Base-by-base conservation (phyloP, 768 basidiomycete genomes). In the Suillus alpinus region DNA sequence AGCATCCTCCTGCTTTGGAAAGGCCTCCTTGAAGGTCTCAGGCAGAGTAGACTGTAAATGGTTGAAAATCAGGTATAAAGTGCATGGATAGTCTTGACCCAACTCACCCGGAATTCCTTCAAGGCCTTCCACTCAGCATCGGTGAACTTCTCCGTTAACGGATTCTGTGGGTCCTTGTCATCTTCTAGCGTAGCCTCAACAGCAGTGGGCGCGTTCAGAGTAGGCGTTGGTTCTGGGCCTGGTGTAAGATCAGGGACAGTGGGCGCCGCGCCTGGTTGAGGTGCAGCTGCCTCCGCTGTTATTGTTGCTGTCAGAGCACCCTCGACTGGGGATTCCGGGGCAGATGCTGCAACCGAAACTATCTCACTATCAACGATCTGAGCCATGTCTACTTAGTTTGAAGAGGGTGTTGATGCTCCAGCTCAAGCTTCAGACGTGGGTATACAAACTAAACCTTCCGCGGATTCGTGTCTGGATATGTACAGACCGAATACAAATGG, bases 61-160 rank as follows among this genome's bases (percentile, higher is more conserved):
- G 9, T 43, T 32, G 46, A 37, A 7, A 9, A 37, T 41, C 37
- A 12, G 36, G n/a, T 31, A n/a, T 63, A n/a, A 20, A 18, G 3
- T 32, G 49, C 10, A 20, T 36, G 32, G 23, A 31, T 58, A 50
- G 13, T 31, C 29, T 31, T 32, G 43, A 65, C 44, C 36, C 23
- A 39, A 71, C 82, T 43, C 67, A 90, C 91, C 62, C 89, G 79
- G 62, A 94, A 86, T 64, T 83, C 81, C 63, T 82, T 82, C 65
- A 94, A 73, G 9, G 87, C 87, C 14, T 69, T 75, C 89, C 91
- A 89, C 71, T 94, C 92, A n/a, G 76, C 78, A 8, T 82, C 74
- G 0, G 86, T 89, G 71, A 93, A 94, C 68, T 80, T 79, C 69
- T 80, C 74, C 0, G 91, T 93, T 34, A 94, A 77, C 2, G 79